Percentiles rank a stretch among this genome's conserved stretches.
phyloP scores from a whole-genome alignment of 108 stramenopile genomes.

The Pseudonitzschia delicatissima region DNA sequence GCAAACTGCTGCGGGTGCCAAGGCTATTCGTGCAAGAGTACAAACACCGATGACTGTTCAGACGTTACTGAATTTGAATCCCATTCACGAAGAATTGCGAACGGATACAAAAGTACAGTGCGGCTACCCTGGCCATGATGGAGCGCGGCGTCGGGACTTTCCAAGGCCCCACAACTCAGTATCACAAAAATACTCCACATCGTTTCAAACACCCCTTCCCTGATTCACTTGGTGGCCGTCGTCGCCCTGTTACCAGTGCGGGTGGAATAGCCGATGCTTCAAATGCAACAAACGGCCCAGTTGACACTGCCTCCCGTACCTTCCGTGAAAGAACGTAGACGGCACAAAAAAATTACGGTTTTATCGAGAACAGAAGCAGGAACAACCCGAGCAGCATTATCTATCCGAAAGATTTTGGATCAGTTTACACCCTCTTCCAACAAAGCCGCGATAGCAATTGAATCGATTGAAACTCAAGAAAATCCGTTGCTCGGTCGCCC shows the following conservation, averaged over 20 bases:
- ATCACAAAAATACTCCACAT: constrained; percentile 35
- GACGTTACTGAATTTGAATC: constrained; percentile 55
- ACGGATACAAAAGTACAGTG: constrained; percentile 38
- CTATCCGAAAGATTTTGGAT: constrained; percentile 25
- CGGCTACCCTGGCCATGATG: constrained; percentile 58
- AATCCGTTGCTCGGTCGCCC: constrained; percentile 7
- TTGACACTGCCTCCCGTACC: constrained; percentile 40
- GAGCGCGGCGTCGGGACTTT: constrained; percentile 53
- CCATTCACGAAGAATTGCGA: constrained; percentile 51
- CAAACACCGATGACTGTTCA: constrained; percentile 33
- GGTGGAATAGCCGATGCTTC: constrained; percentile 1
- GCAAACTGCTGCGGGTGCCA: constrained; percentile 25
- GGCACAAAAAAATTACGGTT: constrained; percentile 18
- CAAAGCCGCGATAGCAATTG: constrained; percentile 4
- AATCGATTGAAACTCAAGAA: neutral
- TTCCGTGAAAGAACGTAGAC: constrained; percentile 32
- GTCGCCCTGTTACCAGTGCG: constrained; percentile 17
- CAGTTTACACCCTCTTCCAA: constrained; percentile 19
- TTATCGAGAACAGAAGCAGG: constrained; percentile 8
- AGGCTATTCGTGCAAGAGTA: constrained; percentile 33
- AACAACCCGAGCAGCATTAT: constrained; percentile 25
- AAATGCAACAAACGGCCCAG: constrained; percentile 2
- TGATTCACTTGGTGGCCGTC: constrained; percentile 44
- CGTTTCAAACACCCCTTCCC: constrained; percentile 54
- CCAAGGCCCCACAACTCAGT: constrained; percentile 28